Base-by-base conservation (phyloP, 2,329 filamentous ascomycete species). In the Alternaria triticina region DNA sequence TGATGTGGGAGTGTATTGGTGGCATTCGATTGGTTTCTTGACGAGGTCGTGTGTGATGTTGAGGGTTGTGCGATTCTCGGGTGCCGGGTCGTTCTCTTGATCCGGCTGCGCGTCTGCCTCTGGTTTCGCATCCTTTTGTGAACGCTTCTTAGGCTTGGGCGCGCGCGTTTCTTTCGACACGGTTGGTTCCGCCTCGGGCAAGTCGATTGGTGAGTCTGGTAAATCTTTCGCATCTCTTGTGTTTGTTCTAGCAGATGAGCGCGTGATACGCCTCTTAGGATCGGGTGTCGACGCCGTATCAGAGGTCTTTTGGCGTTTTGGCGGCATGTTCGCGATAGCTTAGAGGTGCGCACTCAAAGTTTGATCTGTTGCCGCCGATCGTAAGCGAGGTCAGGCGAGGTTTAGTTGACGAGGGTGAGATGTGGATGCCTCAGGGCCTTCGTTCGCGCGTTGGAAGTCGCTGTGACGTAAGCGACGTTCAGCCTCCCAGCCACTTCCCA, bases 11-110 rank as follows among this genome's bases (percentile, higher is more conserved):
- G 43, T 23, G 55, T 76, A 76, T 8, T 57, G 40, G 7, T 74
- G 67, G 59, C 70, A 74, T 51, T 60, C 46, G 10, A 75, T 63
- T 3, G 71, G 66, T 4, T 62, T 71, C n/a, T 73, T 75, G 33
- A 73, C 4, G 1, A 66, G 60, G 3, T 54, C 25, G 36, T 70
- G 66, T 4, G 44, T 57, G 33, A 74, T 68, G 47, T 57, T 68
- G 10, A 70, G 25, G 15, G 12, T 57, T 4, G 49, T 64, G 10
- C 51, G 13, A 8, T 40, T 52, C 4, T 25, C 20, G 17, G 58
- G n/a, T 54, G 36, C 4, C n/a, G 13, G 3, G 15, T 43, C 25
- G 0, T 3, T 22, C 2, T 47, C 9, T 17, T n/a, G 20, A 2
- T 1, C 51, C 0, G 27, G 5, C 10, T 3, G 54, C 45, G 20